Evolutionary conservation across 345 rosid species (phyloP), one percentile per base, ranked within the genome.

Genomic region (Ailanthus altissimus): DNA sequence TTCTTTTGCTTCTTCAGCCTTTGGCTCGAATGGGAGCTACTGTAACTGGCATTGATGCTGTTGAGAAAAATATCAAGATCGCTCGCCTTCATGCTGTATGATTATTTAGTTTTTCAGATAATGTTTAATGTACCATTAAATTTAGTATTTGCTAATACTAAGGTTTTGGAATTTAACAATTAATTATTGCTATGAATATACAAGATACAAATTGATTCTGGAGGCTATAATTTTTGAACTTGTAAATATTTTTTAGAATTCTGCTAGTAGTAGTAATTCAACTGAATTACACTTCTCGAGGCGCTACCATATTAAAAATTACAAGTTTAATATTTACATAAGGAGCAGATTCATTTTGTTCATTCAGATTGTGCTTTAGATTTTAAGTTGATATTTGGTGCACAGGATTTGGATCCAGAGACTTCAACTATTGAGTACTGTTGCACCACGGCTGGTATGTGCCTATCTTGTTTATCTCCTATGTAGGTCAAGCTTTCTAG

Each of bases 11-110:
- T 70, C 63, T 83, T 73, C 88, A 96, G 99, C 98, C 99, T n/a
- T 83, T 93, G 80, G 98, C 99, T 74, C 85, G 97, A 83, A 86
- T 96, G 97, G 98, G 99, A 82, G 99, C 99, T 77, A 83, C 87
- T 69, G 97, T 96, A 70, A 92, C 94, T 15, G 98, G 98, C 61
- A 62, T 96, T 70, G 99, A 96, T 89, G 98, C 98, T 38, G 91
- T 91, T 75, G 97, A 93, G 79, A 94, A 94, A 83, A 94, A 94
- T 84, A 77, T 92, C 83, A 91, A 91, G 83, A 90, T 96, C 72
- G 99, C 99, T 47, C 87, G 89, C 56, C 84, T 93, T 84, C 99
- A 96, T 67, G 95, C 98, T 82, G 99, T 96, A 96, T 78, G 85
- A 70, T 62, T 36, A 74, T 77, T 80, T 57, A 60, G 49, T 75